Conservation (phyloP, 352 stramenopile species). For the Halophytophthora batemanensis region DNA sequence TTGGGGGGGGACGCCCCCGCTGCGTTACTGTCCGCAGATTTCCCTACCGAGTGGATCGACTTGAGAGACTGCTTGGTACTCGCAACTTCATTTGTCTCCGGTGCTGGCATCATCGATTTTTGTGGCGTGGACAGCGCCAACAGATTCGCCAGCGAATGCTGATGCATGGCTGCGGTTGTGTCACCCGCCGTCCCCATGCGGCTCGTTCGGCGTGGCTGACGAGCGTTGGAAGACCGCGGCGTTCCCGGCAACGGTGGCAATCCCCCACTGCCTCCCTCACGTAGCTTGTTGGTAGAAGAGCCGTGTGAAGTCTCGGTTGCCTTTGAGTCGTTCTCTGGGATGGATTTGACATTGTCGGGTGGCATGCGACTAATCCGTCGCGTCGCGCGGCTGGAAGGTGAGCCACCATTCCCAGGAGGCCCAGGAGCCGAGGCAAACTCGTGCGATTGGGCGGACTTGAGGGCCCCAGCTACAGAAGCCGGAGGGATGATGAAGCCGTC, state of each 20-base stretch:
- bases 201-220: slow-evolving; percentile 15
- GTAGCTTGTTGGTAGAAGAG: not conserved
- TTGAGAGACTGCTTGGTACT: slow-evolving; percentile 17
- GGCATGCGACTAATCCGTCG: slow-evolving; percentile 20
- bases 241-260: not conserved
- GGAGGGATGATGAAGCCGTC: slow-evolving; percentile 56
- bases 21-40: not conserved
- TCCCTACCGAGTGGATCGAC: slow-evolving; percentile 4
- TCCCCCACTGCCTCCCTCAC: slow-evolving; percentile 1
- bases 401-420: not conserved
- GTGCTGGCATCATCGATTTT: slow-evolving; percentile 9
- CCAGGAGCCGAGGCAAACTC: slow-evolving; percentile 4
- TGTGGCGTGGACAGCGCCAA: slow-evolving; percentile 6
- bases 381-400: slow-evolving; percentile 9
- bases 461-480: slow-evolving; percentile 13
- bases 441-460: not conserved
- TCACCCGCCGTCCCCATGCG: slow-evolving; percentile 9
- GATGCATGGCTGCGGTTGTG: slow-evolving; percentile 1
- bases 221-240: slow-evolving; percentile 17
- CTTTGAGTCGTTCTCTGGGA: slow-evolving; percentile 20
- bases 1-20: not conserved
- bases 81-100: slow-evolving; percentile 17
- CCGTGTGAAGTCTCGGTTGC: not conserved
- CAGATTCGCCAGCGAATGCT: slow-evolving; percentile 16
- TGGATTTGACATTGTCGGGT: slow-evolving; percentile 17